Evolutionary conservation across 768 basidiomycete species (phyloP).

Genomic region (Mycena galericulata): DNA sequence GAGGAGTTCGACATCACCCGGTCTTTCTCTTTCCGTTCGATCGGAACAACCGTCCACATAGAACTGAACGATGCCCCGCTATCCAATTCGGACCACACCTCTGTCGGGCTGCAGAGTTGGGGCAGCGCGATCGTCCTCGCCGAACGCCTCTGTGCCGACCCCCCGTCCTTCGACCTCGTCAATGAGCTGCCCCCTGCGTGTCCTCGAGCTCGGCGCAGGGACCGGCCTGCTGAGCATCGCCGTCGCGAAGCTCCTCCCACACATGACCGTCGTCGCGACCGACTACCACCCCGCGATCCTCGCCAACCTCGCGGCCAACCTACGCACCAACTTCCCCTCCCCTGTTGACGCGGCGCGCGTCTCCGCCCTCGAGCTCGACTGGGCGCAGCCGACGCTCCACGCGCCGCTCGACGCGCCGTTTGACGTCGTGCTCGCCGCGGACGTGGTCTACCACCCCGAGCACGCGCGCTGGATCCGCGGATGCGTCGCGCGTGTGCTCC

Average conservation of each 20-base stretch:
- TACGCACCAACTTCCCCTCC: conserved; percentile 61
- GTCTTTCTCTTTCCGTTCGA: conserved; percentile 60
- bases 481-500: conserved; percentile 67
- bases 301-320: conserved; percentile 71
- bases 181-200: conserved; percentile 45
- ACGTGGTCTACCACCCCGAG: conserved; percentile 79
- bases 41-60: conserved; percentile 50
- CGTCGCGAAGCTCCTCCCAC: conserved; percentile 59
- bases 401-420: conserved; percentile 54
- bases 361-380: conserved; percentile 69
- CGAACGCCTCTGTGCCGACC: conserved; percentile 66
- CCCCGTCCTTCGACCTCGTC: conserved; percentile 53
- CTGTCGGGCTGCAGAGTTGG: conserved; percentile 89
- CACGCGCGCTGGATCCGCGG: conserved; percentile 78
- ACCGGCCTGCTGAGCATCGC: conserved; percentile 87
- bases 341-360: conserved; percentile 43
- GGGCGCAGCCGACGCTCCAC: conserved; percentile 60
- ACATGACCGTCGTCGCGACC: conserved; percentile 67
- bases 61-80: conserved; percentile 80
- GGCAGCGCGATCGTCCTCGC: conserved; percentile 81
- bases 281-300: conserved; percentile 87
- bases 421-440: conserved; percentile 82
- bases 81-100: conserved; percentile 75
- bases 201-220: conserved; percentile 89
- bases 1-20: conserved; percentile 59